Percentiles rank a stretch among this genome's conserved stretches.
phyloP scores from a whole-genome alignment of 2,329 filamentous ascomycete genomes.

The Colletotrichum liriopes region DNA sequence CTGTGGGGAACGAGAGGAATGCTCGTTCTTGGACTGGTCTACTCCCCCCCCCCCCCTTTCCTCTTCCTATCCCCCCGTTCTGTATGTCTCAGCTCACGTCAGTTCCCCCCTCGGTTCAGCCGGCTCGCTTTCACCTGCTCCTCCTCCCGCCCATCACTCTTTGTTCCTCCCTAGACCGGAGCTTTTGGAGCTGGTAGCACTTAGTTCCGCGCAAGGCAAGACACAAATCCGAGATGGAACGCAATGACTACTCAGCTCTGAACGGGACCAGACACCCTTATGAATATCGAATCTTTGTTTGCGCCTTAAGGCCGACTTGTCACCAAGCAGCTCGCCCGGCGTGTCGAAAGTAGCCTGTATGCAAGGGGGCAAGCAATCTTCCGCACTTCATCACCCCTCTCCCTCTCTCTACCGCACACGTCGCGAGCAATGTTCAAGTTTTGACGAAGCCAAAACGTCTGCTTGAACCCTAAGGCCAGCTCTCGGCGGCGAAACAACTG shows the following conservation, averaged over 20 bases:
- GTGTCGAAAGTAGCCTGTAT: background rate
- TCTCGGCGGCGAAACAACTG: background rate
- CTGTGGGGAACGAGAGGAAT: slow-evolving; percentile 6
- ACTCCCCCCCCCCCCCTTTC: background rate
- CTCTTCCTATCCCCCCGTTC: slow-evolving; percentile 7
- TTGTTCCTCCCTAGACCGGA: background rate
- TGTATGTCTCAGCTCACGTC: slow-evolving; percentile 38
- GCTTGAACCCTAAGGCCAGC: background rate
- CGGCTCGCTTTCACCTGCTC: slow-evolving; percentile 15
- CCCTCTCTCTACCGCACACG: background rate
- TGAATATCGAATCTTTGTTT: background rate
- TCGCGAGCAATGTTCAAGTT: background rate
- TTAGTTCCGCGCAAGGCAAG: background rate
- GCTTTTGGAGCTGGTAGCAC: background rate
- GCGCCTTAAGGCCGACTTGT: background rate
- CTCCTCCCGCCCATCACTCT: background rate
- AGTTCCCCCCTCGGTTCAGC: slow-evolving; percentile 14
- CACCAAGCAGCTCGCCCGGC: background rate
- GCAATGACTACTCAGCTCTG: background rate
- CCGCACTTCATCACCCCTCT: background rate
- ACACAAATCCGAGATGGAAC: background rate
- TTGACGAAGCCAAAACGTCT: background rate
- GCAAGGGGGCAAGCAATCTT: background rate
- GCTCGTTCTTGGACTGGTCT: slow-evolving; percentile 15
- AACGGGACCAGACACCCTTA: background rate